Conservation (phyloP, 441 rosid genomes). For the Mallotus repandus region DNA sequence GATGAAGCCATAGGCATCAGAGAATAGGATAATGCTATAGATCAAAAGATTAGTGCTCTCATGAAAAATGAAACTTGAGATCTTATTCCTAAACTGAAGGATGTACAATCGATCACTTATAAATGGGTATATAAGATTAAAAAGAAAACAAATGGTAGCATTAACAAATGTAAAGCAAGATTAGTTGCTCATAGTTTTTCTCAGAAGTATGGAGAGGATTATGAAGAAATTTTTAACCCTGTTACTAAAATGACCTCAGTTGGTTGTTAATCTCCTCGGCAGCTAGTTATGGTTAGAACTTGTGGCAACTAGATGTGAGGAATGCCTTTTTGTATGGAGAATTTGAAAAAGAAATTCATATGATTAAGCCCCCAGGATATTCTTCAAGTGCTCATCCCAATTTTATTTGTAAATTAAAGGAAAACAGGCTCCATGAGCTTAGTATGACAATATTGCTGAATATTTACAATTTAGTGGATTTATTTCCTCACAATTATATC, state of each 20-base stretch:
- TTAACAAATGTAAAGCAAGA: neutral
- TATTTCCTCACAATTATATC: neutral
- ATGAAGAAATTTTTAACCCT: neutral
- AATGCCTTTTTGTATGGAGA: neutral
- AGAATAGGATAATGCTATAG: no score
- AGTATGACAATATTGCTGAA: neutral
- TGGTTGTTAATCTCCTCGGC: neutral
- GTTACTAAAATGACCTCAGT: neutral
- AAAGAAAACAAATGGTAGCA: no score
- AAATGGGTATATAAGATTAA: no score
- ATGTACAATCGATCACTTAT: no score
- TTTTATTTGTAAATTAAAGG: neutral
- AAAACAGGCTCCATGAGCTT: neutral
- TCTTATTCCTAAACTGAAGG: no score
- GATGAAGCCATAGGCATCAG: no score
- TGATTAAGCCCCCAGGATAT: neutral
- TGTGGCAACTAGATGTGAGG: neutral
- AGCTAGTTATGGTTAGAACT: neutral
- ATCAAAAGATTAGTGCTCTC: no score
- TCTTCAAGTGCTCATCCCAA: neutral
- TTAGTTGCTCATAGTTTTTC: neutral
- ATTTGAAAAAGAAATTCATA: neutral
- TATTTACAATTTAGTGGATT: neutral
- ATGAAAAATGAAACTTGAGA: no score
- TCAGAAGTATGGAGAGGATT: neutral